Evolutionary conservation across 331 rosid genomes (phyloP), one percentile per base, ranked within the genome.

Genomic region (Cydonia oblonga): DNA sequence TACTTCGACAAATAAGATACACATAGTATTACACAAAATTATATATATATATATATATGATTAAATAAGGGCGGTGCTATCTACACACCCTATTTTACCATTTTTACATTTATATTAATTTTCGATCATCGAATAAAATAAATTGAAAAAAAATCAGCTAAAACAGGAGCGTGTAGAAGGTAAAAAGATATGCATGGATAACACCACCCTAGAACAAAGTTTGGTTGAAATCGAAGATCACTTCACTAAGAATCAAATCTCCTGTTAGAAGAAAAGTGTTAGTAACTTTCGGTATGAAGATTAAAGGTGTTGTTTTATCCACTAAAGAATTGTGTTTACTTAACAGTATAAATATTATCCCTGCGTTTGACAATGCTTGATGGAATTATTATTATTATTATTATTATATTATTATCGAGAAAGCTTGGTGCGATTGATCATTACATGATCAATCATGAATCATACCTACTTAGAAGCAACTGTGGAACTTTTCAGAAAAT

Each of bases 221-320:
- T 20, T 19, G 52, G 42, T 63, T 14, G 24, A 42, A 30, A 56
- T 57, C 6, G 16, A 69, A 28, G 11, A 49, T 69, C 33, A 26
- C 38, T 23, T 33, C n/a, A 49, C 44, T 25, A 60, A 61, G 16
- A 69, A 62, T 49, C 22, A 6, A 20, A 61, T 70, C 67, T 35
- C 67, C n/a, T n/a, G 2, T 23, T 5, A 7, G 33, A 12, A 59
- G n/a, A 33, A 68, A 23, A 23, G 28, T 13, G 46, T 35, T 12
- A 44, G 60, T 68, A 62, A 60, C 58, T 56, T 76, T 71, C 69
- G 18, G 20, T 30, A 9, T 59, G 54, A 67, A 76, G 61, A 65
- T 40, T 52, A n/a, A 14, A 32, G 57, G 26, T 3, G 7, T 8
- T 66, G 64, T 7, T 38, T 51, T 54, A 9, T 75, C 33, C 68